Conservation (phyloP, 352 stramenopile genomes). For the Saprolegnia parasitica region DNA sequence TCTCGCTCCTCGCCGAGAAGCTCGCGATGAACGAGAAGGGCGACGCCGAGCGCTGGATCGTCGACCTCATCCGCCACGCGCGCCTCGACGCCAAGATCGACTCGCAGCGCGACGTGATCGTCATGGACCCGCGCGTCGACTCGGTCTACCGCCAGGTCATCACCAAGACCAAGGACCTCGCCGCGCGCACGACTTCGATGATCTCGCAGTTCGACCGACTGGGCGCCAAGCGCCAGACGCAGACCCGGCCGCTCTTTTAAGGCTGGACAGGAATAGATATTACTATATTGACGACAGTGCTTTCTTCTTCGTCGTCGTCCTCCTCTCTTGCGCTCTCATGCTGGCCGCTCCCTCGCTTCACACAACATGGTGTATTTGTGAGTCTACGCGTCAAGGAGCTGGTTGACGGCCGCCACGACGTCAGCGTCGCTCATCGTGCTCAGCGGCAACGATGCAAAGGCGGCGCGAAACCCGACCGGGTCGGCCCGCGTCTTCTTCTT, state of each 20-base stretch:
- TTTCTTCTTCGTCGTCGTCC: neutral
- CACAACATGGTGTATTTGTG: too few relatives aligned
- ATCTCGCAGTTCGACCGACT: slow-evolving; percentile 81
- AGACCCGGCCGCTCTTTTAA: slow-evolving; percentile 23
- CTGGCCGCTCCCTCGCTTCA: too few relatives aligned
- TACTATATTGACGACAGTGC: neutral
- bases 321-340: too few relatives aligned
- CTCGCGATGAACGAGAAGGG: slow-evolving; percentile 93
- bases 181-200: slow-evolving; percentile 88
- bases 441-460: slow-evolving; percentile 69
- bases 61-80: slow-evolving; percentile 97
- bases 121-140: slow-evolving; percentile 93
- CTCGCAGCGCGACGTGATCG: slow-evolving; percentile 93
- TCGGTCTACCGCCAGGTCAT: slow-evolving; percentile 97
- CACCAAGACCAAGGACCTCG: slow-evolving; percentile 95
- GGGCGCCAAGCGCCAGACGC: slow-evolving; percentile 60
- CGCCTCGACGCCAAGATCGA: slow-evolving; percentile 98
- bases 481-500: slow-evolving; percentile 42
- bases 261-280: neutral
- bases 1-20: slow-evolving; percentile 94
- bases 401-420: neutral
- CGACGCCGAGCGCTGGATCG: slow-evolving; percentile 98
- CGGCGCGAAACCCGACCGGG: slow-evolving; percentile 36
- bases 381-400: slow-evolving; percentile 1
- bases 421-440: slow-evolving; percentile 38